Conservation (phyloP, 805 yeast genomes). For the Komagataella phaffii region DNA sequence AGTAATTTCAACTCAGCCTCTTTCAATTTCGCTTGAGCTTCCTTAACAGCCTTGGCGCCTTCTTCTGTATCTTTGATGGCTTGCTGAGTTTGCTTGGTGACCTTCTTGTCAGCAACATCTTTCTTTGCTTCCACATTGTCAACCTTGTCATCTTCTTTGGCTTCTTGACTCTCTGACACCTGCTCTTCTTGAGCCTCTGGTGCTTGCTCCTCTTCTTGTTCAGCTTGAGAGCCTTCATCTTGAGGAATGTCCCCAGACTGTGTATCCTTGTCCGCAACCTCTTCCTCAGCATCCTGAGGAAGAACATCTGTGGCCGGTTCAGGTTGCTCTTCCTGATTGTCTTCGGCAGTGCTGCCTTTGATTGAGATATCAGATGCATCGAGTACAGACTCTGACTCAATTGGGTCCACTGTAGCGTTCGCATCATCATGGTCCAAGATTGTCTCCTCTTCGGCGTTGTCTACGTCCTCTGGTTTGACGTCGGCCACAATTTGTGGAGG, state of each 20-base stretch:
- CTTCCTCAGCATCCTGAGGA: slow-evolving; percentile 3
- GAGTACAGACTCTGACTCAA: neutral
- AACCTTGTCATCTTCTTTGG: neutral
- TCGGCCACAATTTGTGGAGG: neutral
- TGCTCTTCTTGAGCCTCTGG: slow-evolving; percentile 1
- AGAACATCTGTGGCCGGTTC: slow-evolving; percentile 3
- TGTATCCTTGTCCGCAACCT: neutral
- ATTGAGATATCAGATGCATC: neutral
- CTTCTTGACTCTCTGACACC: neutral
- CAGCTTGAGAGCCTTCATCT: slow-evolving; percentile 4
- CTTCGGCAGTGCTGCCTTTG: neutral
- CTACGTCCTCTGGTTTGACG: slow-evolving; percentile 4
- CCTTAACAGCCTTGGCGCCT: slow-evolving; percentile 4
- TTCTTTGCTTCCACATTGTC: slow-evolving; percentile 1
- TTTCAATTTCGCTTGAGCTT: slow-evolving; percentile 12
- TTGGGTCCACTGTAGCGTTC: neutral
- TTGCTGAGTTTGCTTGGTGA: slow-evolving; percentile 6
- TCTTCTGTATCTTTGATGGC: slow-evolving; percentile 22
- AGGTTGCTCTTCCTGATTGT: neutral
- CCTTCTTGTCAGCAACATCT: neutral
- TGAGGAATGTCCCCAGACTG: neutral
- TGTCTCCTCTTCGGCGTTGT: slow-evolving; percentile 6
- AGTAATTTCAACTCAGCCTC: slow-evolving; percentile 3
- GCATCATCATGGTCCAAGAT: slow-evolving; percentile 4
- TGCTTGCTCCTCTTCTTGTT: slow-evolving; percentile 6